A percentile compares a stretch with the other conserved stretches of the same genome.
Evolutionary conservation across 2,329 filamentous ascomycete species (phyloP).

Genomic region (Botryotinia globosa): DNA sequence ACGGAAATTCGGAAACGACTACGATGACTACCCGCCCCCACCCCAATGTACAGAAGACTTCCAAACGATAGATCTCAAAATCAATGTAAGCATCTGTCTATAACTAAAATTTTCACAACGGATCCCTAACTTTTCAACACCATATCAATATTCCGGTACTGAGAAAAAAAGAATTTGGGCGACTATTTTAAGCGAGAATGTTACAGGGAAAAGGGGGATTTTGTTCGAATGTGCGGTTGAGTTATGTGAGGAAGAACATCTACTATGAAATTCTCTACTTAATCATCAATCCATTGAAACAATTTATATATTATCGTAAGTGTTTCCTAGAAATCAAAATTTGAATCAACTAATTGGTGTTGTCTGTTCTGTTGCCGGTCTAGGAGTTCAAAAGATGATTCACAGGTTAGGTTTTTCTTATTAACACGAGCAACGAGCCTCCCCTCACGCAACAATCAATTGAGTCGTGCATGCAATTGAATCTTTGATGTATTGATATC

Average conservation of each 20-base stretch:
- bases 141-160: neutral
- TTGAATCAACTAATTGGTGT: neutral
- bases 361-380: no score
- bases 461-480: neutral
- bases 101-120: no score
- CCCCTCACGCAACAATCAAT: neutral
- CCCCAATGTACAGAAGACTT: no score
- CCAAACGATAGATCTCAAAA: neutral
- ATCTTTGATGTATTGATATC: neutral
- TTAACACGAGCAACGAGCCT: neutral
- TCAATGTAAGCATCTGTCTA: neutral
- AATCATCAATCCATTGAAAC: neutral
- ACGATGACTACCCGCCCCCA: no score
- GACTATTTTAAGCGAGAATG: neutral
- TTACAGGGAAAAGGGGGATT: neutral
- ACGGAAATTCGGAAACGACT: neutral
- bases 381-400: no score
- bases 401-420: no score
- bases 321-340: fast-evolving
- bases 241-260: neutral
- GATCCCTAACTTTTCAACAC: neutral
- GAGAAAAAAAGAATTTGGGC: neutral
- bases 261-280: neutral
- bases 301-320: neutral
- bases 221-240: neutral